Evolutionary conservation across 1,284 basidiomycete species (phyloP).

Genomic region (Marasmius sp.): DNA sequence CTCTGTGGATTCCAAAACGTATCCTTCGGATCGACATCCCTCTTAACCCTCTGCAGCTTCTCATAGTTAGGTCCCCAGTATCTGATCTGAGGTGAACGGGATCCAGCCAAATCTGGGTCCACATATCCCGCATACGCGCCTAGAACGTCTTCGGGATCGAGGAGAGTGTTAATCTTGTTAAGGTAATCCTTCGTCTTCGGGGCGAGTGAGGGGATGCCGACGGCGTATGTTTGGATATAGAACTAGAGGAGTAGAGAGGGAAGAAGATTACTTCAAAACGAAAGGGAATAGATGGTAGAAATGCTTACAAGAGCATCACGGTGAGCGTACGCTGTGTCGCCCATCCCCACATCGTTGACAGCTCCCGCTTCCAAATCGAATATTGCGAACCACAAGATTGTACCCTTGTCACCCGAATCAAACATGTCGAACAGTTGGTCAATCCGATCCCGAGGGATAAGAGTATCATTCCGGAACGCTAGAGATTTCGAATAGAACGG

Average conservation of each 20-base stretch:
- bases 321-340: slow-evolving; percentile 19
- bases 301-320: slow-evolving; percentile 15
- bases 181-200: slow-evolving; percentile 13
- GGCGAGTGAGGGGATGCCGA: slow-evolving; percentile 13
- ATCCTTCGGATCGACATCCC: slow-evolving; percentile 15
- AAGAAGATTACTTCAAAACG: neutral
- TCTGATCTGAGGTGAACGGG: neutral
- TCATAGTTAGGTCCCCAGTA: slow-evolving; percentile 20
- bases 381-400: slow-evolving; percentile 19
- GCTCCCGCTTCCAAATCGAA: slow-evolving; percentile 20
- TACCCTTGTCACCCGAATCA: slow-evolving; percentile 17
- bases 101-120: slow-evolving; percentile 13
- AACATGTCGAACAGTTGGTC: slow-evolving; percentile 16
- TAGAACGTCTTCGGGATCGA: slow-evolving; percentile 12
- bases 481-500: slow-evolving; percentile 20
- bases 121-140: slow-evolving; percentile 21
- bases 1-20: slow-evolving; percentile 20
- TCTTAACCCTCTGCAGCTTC: slow-evolving; percentile 16
- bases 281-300: neutral
- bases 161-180: slow-evolving; percentile 11
- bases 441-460: slow-evolving; percentile 14
- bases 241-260: slow-evolving; percentile 7
- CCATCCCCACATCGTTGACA: slow-evolving; percentile 17
- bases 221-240: slow-evolving; percentile 20
- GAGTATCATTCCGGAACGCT: slow-evolving; percentile 12